Percentiles rank a stretch among this genome's conserved stretches.
phyloP scores from a whole-genome alignment of 2,329 filamentous ascomycete species.

The Aspergillus sp. region DNA sequence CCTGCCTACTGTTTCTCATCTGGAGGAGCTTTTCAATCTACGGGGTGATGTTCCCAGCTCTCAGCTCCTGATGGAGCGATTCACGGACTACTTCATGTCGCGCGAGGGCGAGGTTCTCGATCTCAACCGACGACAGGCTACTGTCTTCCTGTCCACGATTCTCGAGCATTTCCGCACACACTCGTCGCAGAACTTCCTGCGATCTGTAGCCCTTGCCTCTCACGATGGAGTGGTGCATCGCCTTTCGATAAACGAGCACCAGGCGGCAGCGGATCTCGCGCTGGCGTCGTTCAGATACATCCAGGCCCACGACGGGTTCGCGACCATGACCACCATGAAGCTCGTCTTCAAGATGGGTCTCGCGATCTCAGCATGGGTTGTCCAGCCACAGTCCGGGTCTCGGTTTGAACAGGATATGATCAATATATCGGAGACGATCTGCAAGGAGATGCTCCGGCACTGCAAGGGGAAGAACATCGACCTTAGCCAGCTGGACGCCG shows the following conservation, averaged over 20 bases:
- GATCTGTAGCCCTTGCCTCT: constrained; percentile 38
- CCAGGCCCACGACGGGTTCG: constrained; percentile 31
- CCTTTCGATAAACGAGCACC: constrained; percentile 28
- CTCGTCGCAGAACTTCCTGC: constrained; percentile 34
- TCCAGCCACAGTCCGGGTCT: constrained; percentile 27
- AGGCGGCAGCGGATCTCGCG: constrained; percentile 34
- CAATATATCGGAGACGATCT: constrained; percentile 40
- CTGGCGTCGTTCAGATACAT: constrained; percentile 35
- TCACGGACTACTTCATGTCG: constrained; percentile 32
- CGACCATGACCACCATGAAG: constrained; percentile 30
- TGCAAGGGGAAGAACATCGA: constrained; percentile 44
- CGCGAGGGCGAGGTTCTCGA: constrained; percentile 28
- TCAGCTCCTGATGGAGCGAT: constrained; percentile 28
- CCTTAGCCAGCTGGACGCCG: constrained; percentile 41
- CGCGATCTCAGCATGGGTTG: constrained; percentile 35
- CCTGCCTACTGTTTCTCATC: constrained; percentile 31
- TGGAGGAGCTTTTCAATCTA: constrained; percentile 31
- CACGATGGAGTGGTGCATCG: constrained; percentile 30
- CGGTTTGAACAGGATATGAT: constrained; percentile 37
- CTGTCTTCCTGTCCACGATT: constrained; percentile 31
- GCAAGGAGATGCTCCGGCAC: constrained; percentile 42
- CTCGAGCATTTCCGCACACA: constrained; percentile 35
- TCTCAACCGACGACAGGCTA: constrained; percentile 23
- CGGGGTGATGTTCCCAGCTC: constrained; percentile 25
- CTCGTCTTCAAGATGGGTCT: constrained; percentile 37